phyloP scores from a whole-genome alignment of 2,329 filamentous ascomycete genomes.

The Aspergillus hiratsukae region DNA sequence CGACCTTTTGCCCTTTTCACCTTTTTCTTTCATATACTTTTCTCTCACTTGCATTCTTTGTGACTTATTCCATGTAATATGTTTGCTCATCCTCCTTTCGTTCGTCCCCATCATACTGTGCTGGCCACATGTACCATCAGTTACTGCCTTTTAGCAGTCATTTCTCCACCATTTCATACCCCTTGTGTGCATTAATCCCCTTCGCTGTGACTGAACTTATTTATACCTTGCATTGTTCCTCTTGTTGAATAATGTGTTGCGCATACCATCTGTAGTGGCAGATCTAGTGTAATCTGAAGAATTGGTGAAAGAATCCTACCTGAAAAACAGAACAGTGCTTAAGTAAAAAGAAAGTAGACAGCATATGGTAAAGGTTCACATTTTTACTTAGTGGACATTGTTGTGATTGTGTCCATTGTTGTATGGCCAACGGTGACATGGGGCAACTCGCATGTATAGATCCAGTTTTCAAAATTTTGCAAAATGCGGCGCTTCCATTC shows the following conservation, averaged over 20 bases:
- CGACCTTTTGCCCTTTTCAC: slow-evolving; percentile 27
- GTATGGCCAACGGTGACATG: not conserved
- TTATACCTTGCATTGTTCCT: slow-evolving; percentile 16
- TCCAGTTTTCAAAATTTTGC: not conserved
- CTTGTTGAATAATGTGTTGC: slow-evolving; percentile 12
- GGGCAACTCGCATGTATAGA: not conserved
- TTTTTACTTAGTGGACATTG: not conserved
- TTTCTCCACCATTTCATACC: slow-evolving; percentile 30
- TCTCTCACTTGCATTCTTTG: slow-evolving; percentile 20
- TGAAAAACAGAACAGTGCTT: not conserved
- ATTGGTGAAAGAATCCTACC: not conserved
- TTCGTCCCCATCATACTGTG: slow-evolving; percentile 28
- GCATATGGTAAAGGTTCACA: not conserved
- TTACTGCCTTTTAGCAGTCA: slow-evolving; percentile 17
- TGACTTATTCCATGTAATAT: slow-evolving; percentile 32
- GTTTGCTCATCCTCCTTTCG: slow-evolving; percentile 15
- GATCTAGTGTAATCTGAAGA: slow-evolving; percentile 18
- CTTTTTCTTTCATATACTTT: slow-evolving; percentile 13
- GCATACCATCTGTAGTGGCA: slow-evolving; percentile 11
- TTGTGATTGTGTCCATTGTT: not conserved
- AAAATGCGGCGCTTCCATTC: not conserved
- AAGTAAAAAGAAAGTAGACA: not conserved
- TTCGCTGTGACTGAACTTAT: slow-evolving; percentile 20
- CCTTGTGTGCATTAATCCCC: slow-evolving; percentile 27
- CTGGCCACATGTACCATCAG: slow-evolving; percentile 40